These are phyloP conservation scores for Candida broadrunensis DNA, from an alignment of 805 yeast genomes.

Conservation along the genomic window DNA sequence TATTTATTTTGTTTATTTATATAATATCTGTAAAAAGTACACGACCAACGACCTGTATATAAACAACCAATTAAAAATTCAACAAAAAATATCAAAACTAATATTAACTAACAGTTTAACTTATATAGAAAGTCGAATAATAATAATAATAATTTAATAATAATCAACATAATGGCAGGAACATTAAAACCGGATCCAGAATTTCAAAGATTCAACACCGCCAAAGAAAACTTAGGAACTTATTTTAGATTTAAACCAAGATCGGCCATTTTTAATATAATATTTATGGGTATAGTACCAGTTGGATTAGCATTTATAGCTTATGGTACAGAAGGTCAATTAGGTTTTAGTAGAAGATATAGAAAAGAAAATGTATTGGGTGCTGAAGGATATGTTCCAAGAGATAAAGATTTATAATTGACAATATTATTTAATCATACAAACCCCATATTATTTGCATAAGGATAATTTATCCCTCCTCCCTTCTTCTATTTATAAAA, in stretches of 20 bases:
- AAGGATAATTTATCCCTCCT: too few species aligned
- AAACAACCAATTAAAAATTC: neutral
- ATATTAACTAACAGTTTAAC: too few species aligned
- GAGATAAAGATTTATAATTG: constrained; percentile 37
- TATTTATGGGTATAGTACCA: constrained; percentile 39
- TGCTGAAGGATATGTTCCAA: constrained; percentile 38
- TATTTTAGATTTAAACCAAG: constrained; percentile 41
- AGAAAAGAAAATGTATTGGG: constrained; percentile 34
- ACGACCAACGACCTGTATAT: neutral
- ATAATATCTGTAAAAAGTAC: too few species aligned
- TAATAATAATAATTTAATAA: too few species aligned
- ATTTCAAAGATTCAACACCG: constrained; percentile 38
- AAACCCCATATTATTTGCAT: too few species aligned
- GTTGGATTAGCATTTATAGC: constrained; percentile 34
- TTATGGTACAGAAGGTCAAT: constrained; percentile 38
- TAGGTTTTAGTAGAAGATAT: constrained; percentile 26
- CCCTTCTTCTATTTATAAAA: too few species aligned
- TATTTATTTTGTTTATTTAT: too few species aligned
- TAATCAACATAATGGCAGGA: constrained; percentile 30
- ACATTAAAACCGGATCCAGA: constrained; percentile 43
- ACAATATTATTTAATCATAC: too few species aligned
- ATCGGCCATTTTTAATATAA: constrained; percentile 31
- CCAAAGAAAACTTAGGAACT: constrained; percentile 40
- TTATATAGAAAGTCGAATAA: too few species aligned
- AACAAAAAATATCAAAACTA: neutral